Base-by-base conservation (phyloP, 1,284 basidiomycete genomes). In the Agaricales sp. region DNA sequence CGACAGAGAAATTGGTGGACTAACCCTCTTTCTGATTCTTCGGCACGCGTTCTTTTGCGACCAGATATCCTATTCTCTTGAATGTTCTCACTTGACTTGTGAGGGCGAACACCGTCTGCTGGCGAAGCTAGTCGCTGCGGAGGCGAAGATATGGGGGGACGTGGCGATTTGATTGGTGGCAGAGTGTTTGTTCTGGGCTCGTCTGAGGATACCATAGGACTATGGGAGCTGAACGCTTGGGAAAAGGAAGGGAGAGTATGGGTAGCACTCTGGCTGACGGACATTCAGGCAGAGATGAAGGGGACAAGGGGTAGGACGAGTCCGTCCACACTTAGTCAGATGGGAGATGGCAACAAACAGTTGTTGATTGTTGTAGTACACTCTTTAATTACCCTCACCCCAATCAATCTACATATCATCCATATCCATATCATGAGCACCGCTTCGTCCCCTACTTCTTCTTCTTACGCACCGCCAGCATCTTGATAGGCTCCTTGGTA, bases 191-290 rank as follows among this genome's bases (percentile, higher is more conserved):
- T 71, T 53, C 58, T 57, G 51, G 68, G 61, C 49, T 66, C 62
- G 1, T 71, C 57, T 21, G 77, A 70, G 50, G 64, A 70, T 63
- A 61, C 66, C 49, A 82, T 64, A 11, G 77, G 76, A 1, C 74
- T n/a, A n/a, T n/a, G 70, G 50, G 57, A 66, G 62, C 71, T 75
- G 63, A 87, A 87, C 0, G 84, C 76, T 63, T 82, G 79, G 2
- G 80, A 78, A 61, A 87, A 87, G 43, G 84, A 82, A 26, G 83
- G 83, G 43, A 87, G 75, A n/a, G 81, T 79, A n/a, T n/a, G n/a
- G n/a, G n/a, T n/a, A 61, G 80, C 80, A 49, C 74, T 58, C 56
- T 57, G 59, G 55, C 60, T 62, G 23, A 62, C 61, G 21, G 66
- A 59, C 56, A 67, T 59, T 54, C 54, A 58, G 57, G 63, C 55